Evolutionary conservation across 208 protist genomes (phyloP).

Genomic region (Porcisia deanei): DNA sequence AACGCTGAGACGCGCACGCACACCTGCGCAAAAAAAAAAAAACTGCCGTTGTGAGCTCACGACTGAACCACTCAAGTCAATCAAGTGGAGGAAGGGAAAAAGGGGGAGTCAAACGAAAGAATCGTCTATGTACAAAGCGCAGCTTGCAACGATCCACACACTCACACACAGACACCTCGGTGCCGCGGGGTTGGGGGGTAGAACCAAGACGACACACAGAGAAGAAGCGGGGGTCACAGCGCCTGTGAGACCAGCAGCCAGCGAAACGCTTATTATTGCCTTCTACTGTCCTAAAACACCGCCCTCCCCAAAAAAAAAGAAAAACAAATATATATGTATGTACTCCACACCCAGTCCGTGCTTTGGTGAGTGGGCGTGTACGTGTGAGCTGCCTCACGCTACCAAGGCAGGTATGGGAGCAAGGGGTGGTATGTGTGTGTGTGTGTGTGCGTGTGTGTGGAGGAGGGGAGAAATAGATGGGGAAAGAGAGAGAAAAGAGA

Average conservation of each 20-base stretch:
- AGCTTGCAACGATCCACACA: not conserved
- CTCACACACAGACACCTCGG: not conserved
- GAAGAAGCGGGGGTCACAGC: not conserved
- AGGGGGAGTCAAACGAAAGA: not conserved
- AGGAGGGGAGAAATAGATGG: not conserved
- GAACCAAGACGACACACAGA: not conserved
- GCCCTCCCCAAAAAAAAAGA: no score
- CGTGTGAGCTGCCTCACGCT: constrained; percentile 4
- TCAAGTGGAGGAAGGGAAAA: not conserved
- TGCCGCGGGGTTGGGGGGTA: not conserved
- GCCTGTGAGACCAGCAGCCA: not conserved
- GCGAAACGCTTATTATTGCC: not conserved
- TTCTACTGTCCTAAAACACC: no score
- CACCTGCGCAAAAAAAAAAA: not conserved
- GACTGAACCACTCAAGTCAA: not conserved
- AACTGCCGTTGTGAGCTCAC: not conserved
- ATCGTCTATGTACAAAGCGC: constrained; percentile 8
- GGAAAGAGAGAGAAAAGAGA: not conserved
- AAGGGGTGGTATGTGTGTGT: not conserved
- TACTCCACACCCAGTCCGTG: not conserved
- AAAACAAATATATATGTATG: no score
- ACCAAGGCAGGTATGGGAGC: not conserved
- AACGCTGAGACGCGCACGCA: not conserved
- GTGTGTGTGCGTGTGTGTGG: not conserved
- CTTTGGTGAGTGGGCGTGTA: not conserved